phyloP scores from a whole-genome alignment of 495 filamentous ascomycete species.

The Opeltia flavorubescens region DNA sequence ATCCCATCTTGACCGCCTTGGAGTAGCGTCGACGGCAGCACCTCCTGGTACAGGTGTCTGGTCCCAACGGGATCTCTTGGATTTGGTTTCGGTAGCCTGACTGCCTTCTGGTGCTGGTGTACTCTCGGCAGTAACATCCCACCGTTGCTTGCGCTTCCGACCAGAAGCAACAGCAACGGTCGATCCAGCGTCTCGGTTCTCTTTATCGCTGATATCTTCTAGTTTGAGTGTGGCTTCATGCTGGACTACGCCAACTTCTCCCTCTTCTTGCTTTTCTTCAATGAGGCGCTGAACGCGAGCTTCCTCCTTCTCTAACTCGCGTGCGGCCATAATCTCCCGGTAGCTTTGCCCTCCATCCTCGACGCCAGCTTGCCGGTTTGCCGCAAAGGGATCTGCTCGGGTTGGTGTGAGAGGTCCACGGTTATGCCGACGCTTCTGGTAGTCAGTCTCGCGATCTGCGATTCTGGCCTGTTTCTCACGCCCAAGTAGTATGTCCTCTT shows the following conservation, averaged over 20 bases:
- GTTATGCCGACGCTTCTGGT: conserved; percentile 88
- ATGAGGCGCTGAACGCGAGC: conserved; percentile 73
- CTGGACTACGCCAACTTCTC: conserved; percentile 43
- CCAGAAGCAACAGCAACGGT: conserved; percentile 47
- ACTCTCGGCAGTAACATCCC: conserved; percentile 57
- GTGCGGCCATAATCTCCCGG: conserved; percentile 77
- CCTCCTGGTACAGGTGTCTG: conserved; percentile 53
- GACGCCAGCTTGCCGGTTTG: conserved; percentile 52
- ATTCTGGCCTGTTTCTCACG: conserved; percentile 85
- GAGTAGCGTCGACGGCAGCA: conserved; percentile 40
- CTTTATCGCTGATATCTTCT: conserved; percentile 47
- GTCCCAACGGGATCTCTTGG: conserved; percentile 83
- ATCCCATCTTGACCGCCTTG: conserved; percentile 76
- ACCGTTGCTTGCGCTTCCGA: conserved; percentile 82
- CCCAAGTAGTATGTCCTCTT: conserved; percentile 78
- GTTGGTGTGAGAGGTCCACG: conserved; percentile 71
- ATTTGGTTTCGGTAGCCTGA: conserved; percentile 39
- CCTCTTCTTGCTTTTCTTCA: conserved; percentile 53
- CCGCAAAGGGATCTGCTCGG: conserved; percentile 76
- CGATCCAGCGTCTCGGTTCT: conserved; percentile 56
- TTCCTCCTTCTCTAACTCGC: conserved; percentile 90
- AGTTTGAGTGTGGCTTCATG: conserved; percentile 61
- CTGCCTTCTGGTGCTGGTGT: conserved; percentile 29
- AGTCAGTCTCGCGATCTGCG: conserved; percentile 85
- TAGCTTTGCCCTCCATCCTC: conserved; percentile 66